Base-by-base conservation (phyloP, 208 protist species). In the Acanthamoeba culbertsoni region DNA sequence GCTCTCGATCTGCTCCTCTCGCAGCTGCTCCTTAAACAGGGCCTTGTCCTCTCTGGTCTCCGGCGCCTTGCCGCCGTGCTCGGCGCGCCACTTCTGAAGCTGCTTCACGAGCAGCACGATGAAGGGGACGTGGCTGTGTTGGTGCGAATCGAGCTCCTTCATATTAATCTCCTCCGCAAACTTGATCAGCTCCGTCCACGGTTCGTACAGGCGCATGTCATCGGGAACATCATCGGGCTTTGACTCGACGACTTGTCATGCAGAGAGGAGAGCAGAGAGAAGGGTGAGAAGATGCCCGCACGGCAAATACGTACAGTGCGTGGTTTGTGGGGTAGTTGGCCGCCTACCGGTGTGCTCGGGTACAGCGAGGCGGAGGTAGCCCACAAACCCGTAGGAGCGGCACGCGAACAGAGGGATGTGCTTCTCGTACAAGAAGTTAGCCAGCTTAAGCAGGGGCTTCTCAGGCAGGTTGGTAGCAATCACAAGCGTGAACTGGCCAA, bases 71-170 rank as follows among this genome's bases (percentile, higher is more conserved):
- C 94, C 95, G n/a, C 86, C 91, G 31, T 97, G 91, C 16, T 77
- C 75, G n/a, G 42, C 42, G 28, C 94, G 94, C 96, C 96, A 96
- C 55, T 95, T 90, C 18, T 94, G 75, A 63, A 97, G 94, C 6
- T 97, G 97, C 57, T 97, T 95, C 68, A 98, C 93, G 23, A 98
- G 91, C 43, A 99, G 95, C 28, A 97, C 96, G 14, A 97, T 96
- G 93, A 97, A 99, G 16, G 98, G 98, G 20, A 99, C 86, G 94
- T 99, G 98, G 62, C 96, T 96, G 68, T 97, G 96, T 45, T 96
- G 55, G 71, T 96, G 94, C 10, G 92, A 77, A 31, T 95, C 92
- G 53, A 98, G 96, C 45, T 95, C 73, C 46, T 6, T 37, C 23
- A 96, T 86, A 71, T 98, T 93, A 35, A 96, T 94, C 23, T 94